Conservation (phyloP, 2,329 filamentous ascomycete genomes). For the Botryotinia globosa region DNA sequence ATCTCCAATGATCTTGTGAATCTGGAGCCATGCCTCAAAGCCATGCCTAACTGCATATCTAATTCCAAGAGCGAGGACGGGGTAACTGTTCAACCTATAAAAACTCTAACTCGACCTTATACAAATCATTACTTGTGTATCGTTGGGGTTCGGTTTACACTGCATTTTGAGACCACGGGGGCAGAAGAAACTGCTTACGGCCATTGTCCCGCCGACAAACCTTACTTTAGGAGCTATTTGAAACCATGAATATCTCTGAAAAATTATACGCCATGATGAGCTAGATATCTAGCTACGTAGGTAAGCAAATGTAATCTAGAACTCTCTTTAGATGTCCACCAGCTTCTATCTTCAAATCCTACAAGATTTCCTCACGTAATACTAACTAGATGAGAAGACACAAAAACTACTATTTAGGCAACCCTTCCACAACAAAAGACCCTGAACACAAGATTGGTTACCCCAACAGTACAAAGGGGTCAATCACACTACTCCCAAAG, state of each 20-base stretch:
- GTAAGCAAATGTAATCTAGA: background rate
- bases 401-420: background rate
- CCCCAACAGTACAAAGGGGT: background rate
- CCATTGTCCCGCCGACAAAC: background rate
- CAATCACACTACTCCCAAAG: background rate
- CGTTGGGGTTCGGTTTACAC: background rate
- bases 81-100: background rate
- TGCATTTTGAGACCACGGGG: background rate
- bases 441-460: too few relatives aligned
- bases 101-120: background rate
- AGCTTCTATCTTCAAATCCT: background rate
- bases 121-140: background rate
- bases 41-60: background rate
- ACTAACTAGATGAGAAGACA: background rate
- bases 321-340: background rate
- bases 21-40: background rate
- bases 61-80: background rate
- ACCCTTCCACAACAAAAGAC: background rate
- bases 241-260: background rate
- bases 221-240: background rate
- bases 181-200: background rate
- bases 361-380: background rate
- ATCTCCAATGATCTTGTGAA: background rate
- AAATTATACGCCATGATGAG: background rate
- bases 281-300: background rate